phyloP scores from a whole-genome alignment of 495 filamentous ascomycete species.

The Neurospora sp. region DNA sequence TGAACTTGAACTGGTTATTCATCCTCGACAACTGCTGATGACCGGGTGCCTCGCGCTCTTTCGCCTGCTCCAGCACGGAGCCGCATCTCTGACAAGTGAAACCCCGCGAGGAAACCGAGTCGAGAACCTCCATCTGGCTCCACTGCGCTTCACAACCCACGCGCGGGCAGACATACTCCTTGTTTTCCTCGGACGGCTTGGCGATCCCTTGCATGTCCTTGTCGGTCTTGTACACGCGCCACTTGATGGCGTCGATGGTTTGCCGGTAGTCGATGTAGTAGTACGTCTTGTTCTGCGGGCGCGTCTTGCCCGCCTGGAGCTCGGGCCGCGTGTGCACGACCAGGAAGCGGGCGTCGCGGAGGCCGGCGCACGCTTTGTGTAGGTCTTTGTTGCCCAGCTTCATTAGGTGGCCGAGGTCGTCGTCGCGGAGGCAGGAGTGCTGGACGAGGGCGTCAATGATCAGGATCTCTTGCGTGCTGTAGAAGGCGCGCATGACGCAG shows the following conservation, averaged over 20 bases:
- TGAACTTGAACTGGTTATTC: conserved; percentile 75
- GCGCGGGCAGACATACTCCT: conserved; percentile 77
- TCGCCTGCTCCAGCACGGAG: conserved; percentile 55
- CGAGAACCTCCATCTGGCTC: conserved; percentile 79
- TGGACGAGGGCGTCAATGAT: conserved; percentile 87
- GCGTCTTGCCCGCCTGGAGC: conserved; percentile 65
- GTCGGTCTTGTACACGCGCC: conserved; percentile 73
- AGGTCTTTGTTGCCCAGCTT: conserved; percentile 82
- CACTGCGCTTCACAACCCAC: conserved; percentile 59
- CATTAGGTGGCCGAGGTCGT: conserved; percentile 77
- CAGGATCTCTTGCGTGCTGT: conserved; percentile 78
- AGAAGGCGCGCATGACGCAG: conserved; percentile 84
- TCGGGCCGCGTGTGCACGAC: conserved; percentile 76
- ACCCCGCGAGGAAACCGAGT: conserved; percentile 52
- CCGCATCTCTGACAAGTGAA: conserved; percentile 82
- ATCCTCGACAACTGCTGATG: conserved; percentile 83
- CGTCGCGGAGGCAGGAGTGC: conserved; percentile 79
- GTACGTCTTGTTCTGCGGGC: conserved; percentile 76
- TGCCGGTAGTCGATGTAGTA: conserved; percentile 95
- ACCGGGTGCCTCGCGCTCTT: conserved; percentile 53
- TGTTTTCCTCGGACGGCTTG: conserved; percentile 70
- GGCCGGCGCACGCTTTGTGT: conserved; percentile 71
- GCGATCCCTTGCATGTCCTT: conserved; percentile 74
- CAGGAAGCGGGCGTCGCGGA: conserved; percentile 79
- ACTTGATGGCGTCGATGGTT: conserved; percentile 95